phyloP scores from a whole-genome alignment of 2,329 filamentous ascomycete genomes.

The Aaosphaeria arxii region DNA sequence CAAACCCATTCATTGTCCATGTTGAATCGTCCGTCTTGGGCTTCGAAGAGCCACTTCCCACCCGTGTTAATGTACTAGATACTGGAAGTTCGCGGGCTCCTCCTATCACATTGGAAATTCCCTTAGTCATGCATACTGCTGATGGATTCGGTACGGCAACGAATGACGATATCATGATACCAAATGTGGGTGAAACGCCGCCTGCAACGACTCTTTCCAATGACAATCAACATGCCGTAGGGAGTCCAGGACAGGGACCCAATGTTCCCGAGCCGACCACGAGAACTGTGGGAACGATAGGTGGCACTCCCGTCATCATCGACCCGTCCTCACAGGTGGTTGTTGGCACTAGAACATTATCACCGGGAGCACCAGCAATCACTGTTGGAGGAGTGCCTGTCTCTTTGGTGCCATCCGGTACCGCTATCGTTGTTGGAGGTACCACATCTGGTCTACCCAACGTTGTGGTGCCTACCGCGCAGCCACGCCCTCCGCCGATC shows the following conservation, averaged over 20 bases:
- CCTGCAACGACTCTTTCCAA: not conserved
- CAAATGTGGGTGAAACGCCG: not conserved
- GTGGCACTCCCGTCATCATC: constrained; percentile 25
- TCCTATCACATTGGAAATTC: not conserved
- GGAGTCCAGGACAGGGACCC: constrained; percentile 1
- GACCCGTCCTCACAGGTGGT: constrained; percentile 30
- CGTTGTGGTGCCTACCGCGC: constrained; percentile 5
- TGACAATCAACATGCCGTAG: not conserved
- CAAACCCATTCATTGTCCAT: constrained; percentile 23
- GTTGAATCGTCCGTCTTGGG: constrained; percentile 27
- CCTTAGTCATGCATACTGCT: not conserved
- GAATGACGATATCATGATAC: not conserved
- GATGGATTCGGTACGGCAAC: constrained; percentile 1
- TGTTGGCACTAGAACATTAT: constrained; percentile 33
- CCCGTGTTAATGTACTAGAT: constrained; percentile 8
- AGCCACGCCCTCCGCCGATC: constrained; percentile 25
- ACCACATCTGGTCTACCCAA: constrained; percentile 23
- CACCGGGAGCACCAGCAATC: constrained; percentile 32
- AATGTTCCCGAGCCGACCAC: constrained; percentile 10
- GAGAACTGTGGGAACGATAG: constrained; percentile 23
- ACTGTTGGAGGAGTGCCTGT: constrained; percentile 33
- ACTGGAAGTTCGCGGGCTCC: not conserved
- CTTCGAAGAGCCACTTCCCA: constrained; percentile 14
- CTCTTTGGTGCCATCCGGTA: constrained; percentile 26
- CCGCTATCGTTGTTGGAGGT: constrained; percentile 24